phyloP scores from a whole-genome alignment of 2,329 filamentous ascomycete genomes.

The Chaetomium sp. region DNA sequence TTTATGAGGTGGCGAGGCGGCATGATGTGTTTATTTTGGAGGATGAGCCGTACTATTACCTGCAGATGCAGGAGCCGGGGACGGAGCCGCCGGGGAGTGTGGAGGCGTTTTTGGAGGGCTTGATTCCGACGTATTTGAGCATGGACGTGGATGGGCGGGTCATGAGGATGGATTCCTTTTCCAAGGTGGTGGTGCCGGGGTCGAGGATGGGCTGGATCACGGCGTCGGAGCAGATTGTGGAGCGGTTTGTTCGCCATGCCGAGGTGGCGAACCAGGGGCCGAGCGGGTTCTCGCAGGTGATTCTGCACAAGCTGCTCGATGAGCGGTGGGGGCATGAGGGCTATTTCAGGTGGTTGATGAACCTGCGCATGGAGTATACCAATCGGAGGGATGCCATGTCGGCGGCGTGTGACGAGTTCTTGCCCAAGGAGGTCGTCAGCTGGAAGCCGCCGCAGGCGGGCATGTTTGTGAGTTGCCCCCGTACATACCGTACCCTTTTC shows the following conservation, averaged over 20 bases:
- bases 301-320: slow-evolving; percentile 87
- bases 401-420: slow-evolving; percentile 73
- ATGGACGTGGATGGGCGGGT: slow-evolving; percentile 87
- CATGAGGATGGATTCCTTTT: slow-evolving; percentile 89
- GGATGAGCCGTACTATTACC: slow-evolving; percentile 93
- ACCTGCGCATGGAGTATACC: slow-evolving; percentile 80
- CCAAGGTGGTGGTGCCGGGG: slow-evolving; percentile 85
- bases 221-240: slow-evolving; percentile 79
- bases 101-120: slow-evolving; percentile 70
- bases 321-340: slow-evolving; percentile 92
- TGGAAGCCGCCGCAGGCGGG: slow-evolving; percentile 82
- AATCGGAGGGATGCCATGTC: slow-evolving; percentile 75
- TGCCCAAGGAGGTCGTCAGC: slow-evolving; percentile 73
- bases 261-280: slow-evolving; percentile 87
- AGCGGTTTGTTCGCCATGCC: slow-evolving; percentile 78
- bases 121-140: slow-evolving; percentile 75
- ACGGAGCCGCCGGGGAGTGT: slow-evolving; percentile 58
- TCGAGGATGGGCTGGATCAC: slow-evolving; percentile 87
- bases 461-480: slow-evolving; percentile 76
- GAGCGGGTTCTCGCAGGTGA: slow-evolving; percentile 78
- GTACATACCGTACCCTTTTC: slow-evolving; percentile 4
- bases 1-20: slow-evolving; percentile 79
- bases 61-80: slow-evolving; percentile 74
- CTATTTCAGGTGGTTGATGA: slow-evolving; percentile 86
- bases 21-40: slow-evolving; percentile 87